Evolutionary conservation across 352 stramenopile genomes (phyloP), one percentile per base, ranked within the genome.

Genomic region (Phytophthora sp.): DNA sequence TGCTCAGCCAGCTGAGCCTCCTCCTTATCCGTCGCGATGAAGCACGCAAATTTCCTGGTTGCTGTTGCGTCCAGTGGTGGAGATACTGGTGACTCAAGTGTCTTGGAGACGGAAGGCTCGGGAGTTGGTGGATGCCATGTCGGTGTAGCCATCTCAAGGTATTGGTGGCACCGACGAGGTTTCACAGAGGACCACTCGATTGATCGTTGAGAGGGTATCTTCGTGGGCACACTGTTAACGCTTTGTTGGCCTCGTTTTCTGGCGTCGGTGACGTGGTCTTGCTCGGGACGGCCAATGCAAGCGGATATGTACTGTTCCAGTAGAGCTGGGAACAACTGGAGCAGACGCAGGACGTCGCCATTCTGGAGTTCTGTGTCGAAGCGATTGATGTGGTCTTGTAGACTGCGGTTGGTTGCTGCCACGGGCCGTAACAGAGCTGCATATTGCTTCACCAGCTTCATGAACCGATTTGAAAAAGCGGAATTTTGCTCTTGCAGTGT

Each of bases 261-360:
- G 1, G 35, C 39, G 32, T 34, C n/a, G 26, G 11, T 51, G 15
- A 27, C n/a, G 28, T 26, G 1, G 20, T 20, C 12, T 20, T 37
- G 30, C 1, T 50, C 4, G 6, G 21, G 10, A 11, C 38, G 21
- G 1, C 23, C 23, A 5, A n/a, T 56, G 13, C 44, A 66, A 2
- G 13, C 50, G 1, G 48, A 37, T 13, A 79, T 50, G 26, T 80
- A 84, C 20, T 81, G 62, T 53, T 89, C 76, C 44, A 91, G 38
- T 18, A 88, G 51, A 18, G 63, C 53, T 4, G 82, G 76, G 12
- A 89, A 83, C 12, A 82, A 37, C 20, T 83, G 79, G 42, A 89
- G 51, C 65, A 87, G 63, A 37, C 72, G 38, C 21, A 80, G 34
- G 0, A 84, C 30, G 23, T 88, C 72, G 3, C 76, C 76, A 23